Evolutionary conservation across 345 rosid genomes (phyloP), one percentile per base, ranked within the genome.

Genomic region (Limnanthes douglasii): DNA sequence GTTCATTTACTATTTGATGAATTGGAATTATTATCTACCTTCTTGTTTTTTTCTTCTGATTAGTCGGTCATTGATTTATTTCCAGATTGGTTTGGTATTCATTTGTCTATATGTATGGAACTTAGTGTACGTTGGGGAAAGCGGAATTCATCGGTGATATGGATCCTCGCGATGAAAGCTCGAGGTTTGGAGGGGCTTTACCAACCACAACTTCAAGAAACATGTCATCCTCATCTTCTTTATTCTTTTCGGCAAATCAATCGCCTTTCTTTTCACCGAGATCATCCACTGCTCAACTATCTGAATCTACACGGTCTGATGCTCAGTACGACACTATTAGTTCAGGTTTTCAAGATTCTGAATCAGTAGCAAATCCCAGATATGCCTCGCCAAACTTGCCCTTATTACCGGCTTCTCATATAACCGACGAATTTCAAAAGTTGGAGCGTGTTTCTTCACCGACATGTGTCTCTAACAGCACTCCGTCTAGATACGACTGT

Each of bases 231-330:
- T 84, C 88, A 0, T 80, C 98, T 1, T 80, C 96, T 2, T 69
- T 72, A 56, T 84, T 84, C 67, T 72, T 72, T 69, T 90, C 98
- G 0, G 98, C 95, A 1, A 83, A 72, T 33, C 98, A 90, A 46
- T 88, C 94, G 0, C 94, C 95, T 0, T 79, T 83, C 48, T 80
- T 90, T 66, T 84, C 96, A 16, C 98, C 98, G 5, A 69, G 80
- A 46, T 72, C 90, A 37, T 67, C 93, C 4, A 61, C 71, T 5
- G 34, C 62, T 57, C 73, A 59, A 19, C 39, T 56, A 3, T 72
- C 95, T 0, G 92, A 73, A 56, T 76, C 81, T 0, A 56, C 65
- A 23, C 56, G 78, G 41, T 76, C 78, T 5, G 84, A 79, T 61
- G 71, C 75, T 43, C 78, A 52, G 5, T 57, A 60, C 26, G 75